Evolutionary conservation across 805 yeast genomes (phyloP).

Genomic region (Yamadazyma scolyti): DNA sequence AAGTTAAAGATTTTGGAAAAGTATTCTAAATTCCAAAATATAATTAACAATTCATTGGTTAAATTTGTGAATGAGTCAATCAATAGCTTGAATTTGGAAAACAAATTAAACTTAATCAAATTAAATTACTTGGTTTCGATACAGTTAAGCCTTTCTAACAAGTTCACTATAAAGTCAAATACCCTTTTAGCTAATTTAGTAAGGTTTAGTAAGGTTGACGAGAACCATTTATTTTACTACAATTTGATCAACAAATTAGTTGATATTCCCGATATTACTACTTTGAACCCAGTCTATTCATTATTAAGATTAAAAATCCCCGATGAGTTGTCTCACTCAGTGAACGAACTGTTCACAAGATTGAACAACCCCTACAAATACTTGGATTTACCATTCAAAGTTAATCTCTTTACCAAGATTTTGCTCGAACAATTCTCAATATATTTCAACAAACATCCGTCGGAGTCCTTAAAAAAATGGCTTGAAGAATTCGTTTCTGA

Average conservation of each 20-base stretch:
- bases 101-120: conserved; percentile 6
- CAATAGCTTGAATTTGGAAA: conserved; percentile 1
- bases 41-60: conserved; percentile 5
- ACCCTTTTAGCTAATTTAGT: conserved; percentile 7
- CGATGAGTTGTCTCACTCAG: conserved; percentile 49
- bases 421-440: conserved; percentile 59
- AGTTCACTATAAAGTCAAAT: conserved; percentile 10
- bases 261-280: conserved; percentile 5
- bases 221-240: conserved; percentile 7
- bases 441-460: conserved; percentile 1
- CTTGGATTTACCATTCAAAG: conserved; percentile 48
- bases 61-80: conserved; percentile 5
- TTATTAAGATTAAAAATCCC: conserved; percentile 8
- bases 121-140: conserved; percentile 8
- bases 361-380: conserved; percentile 80
- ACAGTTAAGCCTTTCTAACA: conserved; percentile 9
- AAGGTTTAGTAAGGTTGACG: conserved; percentile 6
- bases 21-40: conserved; percentile 7
- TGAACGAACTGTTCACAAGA: conserved; percentile 77
- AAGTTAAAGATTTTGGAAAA: conserved; percentile 6
- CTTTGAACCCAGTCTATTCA: conserved; percentile 12
- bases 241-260: conserved; percentile 21
- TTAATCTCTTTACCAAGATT: conserved; percentile 30
- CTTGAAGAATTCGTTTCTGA: conserved; percentile 6
- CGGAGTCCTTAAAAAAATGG: no score